Base-by-base conservation (phyloP, 2,329 filamentous ascomycete genomes). In the Aspergillus fumigatiaffinis region DNA sequence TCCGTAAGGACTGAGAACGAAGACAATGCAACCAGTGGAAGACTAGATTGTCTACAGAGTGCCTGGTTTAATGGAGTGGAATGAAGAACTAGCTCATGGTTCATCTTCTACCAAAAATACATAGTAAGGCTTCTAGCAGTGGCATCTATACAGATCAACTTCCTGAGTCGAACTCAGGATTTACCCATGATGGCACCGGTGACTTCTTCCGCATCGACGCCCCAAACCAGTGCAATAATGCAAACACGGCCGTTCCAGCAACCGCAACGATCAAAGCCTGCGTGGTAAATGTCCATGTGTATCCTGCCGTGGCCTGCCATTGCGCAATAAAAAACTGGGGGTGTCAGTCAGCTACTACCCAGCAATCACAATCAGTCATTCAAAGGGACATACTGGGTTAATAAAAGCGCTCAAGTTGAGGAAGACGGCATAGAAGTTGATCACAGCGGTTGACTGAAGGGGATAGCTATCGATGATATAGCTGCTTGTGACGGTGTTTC, bases 391-490 rank as follows among this genome's bases (percentile, higher is more conserved):
- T 64, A 76, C 73, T 7, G 76, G 77, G 57, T 76, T 73, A 25
- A 74, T 69, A 59, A 82, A 82, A 2, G 78, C 77, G 44, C 77
- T 77, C 50, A 82, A 63, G 61, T 83, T 84, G 42, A 84, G 73
- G 48, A 82, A 73, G 3, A 84, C 80, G 7, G 79, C 74, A 63
- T 83, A 84, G 63, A 84, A 84, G 7, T 78, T 81, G 32, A 84
- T 76, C 41, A 82, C 73, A 46, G 79, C 79, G 67, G 82, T 84
- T 41, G 79, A 79, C 63, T 84, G 81, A 17, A 81, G 67, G 0
- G 81, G 82, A 65, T 85, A 84, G 49, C 76, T 76, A 65, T 85
- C 83, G 35, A 85, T 77, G 17, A 84, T 75, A 64, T 85, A 85
- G 5, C 77, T 75, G 48, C 76, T 80, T 9, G 80, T 70, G 2